phyloP scores from a whole-genome alignment of 768 basidiomycete genomes.

The Dioszegia hungarica region DNA sequence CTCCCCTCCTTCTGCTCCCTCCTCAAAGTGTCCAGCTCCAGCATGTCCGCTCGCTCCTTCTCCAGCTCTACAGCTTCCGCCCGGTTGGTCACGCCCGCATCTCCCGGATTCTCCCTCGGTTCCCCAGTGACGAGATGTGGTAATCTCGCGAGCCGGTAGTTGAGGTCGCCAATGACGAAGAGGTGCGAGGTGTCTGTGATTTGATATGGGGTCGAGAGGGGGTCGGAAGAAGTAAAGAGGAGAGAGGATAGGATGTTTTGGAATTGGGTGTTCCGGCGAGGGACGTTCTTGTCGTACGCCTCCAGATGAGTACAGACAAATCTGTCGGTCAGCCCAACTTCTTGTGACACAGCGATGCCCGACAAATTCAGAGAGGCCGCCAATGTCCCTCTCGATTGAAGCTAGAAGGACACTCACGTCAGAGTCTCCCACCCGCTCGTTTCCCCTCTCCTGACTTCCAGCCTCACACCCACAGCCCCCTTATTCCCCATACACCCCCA shows the following conservation, averaged over 20 bases:
- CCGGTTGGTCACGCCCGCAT: not conserved
- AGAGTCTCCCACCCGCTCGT: constrained; percentile 63
- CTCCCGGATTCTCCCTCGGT: constrained; percentile 6
- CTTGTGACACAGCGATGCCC: too few relatives aligned
- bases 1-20: constrained; percentile 61
- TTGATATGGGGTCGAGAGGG: constrained; percentile 54
- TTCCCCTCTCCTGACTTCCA: constrained; percentile 60
- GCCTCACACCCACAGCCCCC: constrained; percentile 82
- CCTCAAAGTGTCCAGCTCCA: constrained; percentile 38
- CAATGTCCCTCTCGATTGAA: not conserved
- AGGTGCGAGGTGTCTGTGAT: constrained; percentile 83
- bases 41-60: constrained; percentile 35
- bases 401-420: constrained; percentile 59
- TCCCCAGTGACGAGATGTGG: constrained; percentile 23
- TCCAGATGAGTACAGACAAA: constrained; percentile 92
- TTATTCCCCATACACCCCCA: constrained; percentile 87
- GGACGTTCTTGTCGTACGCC: constrained; percentile 66
- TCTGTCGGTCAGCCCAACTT: constrained; percentile 52
- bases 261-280: constrained; percentile 69
- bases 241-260: constrained; percentile 72
- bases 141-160: constrained; percentile 63
- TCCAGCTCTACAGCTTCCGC: constrained; percentile 22
- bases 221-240: constrained; percentile 62
- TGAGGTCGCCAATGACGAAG: constrained; percentile 90
- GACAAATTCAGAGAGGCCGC: not conserved